Percentiles rank a stretch among this genome's conserved stretches.
Evolutionary conservation across 1,284 basidiomycete species (phyloP).

Genomic region (Marasmius sp.): DNA sequence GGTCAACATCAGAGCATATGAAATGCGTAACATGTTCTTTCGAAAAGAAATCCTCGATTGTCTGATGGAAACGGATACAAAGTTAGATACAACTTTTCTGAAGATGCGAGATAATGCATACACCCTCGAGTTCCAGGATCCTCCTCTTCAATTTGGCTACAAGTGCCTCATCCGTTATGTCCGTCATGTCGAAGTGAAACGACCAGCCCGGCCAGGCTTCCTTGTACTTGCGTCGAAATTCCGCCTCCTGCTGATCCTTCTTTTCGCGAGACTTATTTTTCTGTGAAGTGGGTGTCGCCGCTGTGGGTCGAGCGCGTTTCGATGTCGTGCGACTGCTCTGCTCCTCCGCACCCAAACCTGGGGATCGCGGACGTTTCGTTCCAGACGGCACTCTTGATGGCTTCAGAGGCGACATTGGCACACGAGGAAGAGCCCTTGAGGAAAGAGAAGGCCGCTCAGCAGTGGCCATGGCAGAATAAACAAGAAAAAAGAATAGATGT

Average conservation of each 20-base stretch:
- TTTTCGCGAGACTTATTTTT: conserved; percentile 35
- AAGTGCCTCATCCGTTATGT: conserved; percentile 45
- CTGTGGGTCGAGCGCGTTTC: conserved; percentile 23
- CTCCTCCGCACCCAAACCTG: conserved; percentile 46
- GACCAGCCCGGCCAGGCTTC: conserved; percentile 81
- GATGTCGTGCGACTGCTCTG: conserved; percentile 29
- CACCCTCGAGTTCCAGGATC: conserved; percentile 73
- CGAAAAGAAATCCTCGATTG: conserved; percentile 85
- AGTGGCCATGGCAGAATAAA: conserved; percentile 22
- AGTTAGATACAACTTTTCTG: conserved; percentile 1
- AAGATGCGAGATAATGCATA: conserved; percentile 43
- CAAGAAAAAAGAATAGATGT: conserved; percentile 4
- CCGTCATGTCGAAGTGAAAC: conserved; percentile 84
- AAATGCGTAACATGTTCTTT: conserved; percentile 79
- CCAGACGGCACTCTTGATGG: conserved; percentile 16
- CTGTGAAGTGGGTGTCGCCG: conserved; percentile 12
- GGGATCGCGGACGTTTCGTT: conserved; percentile 65
- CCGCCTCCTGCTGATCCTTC: conserved; percentile 61
- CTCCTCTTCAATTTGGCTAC: conserved; percentile 50
- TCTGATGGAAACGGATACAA: conserved; percentile 38
- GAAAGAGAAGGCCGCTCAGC: conserved; percentile 26
- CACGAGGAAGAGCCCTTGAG: conserved; percentile 27
- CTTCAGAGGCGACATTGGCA: conserved; percentile 30
- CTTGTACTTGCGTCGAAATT: conserved; percentile 84
- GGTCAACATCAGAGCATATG: conserved; percentile 59